A percentile compares a stretch with the other conserved stretches of the same genome.
phyloP scores from a whole-genome alignment of 1,284 basidiomycete species.

The Melampsora allii-populina region DNA sequence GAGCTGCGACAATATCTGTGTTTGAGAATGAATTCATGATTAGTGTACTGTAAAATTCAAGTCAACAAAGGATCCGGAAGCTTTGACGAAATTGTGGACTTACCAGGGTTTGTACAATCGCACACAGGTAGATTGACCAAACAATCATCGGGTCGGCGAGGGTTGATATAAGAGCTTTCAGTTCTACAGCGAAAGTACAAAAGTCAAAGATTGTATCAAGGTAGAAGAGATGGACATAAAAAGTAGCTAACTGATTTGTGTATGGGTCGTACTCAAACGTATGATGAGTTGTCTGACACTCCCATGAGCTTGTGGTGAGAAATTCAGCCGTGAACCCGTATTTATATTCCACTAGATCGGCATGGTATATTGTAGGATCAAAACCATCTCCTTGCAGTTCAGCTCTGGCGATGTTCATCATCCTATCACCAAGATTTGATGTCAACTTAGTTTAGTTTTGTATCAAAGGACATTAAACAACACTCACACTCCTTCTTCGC shows the following conservation, averaged over 20 bases:
- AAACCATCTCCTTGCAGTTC: constrained; percentile 12
- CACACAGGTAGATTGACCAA: constrained; percentile 35
- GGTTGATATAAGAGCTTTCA: constrained; percentile 10
- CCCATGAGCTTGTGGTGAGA: constrained; percentile 37
- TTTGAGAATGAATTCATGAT: background rate
- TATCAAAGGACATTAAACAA: too few species aligned
- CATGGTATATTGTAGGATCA: constrained; percentile 12
- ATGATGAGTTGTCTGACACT: constrained; percentile 36
- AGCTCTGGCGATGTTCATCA: constrained; percentile 38
- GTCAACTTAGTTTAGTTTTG: background rate
- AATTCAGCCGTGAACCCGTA: constrained; percentile 42
- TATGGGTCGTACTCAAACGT: constrained; percentile 37
- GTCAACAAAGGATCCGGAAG: background rate
- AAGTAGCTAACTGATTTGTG: constrained; percentile 2
- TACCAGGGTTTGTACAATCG: constrained; percentile 30
- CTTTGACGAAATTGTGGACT: background rate
- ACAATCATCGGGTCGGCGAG: constrained; percentile 14
- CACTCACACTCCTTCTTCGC: constrained; percentile 27
- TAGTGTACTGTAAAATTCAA: background rate
- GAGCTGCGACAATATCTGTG: constrained; percentile 1
- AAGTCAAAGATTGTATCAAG: background rate
- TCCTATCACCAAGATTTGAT: background rate
- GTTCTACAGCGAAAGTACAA: background rate
- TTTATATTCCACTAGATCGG: constrained; percentile 16
- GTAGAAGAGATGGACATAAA: background rate